Conservation (phyloP, 192 early-diverging fungal genomes). For the Gryganskiella cystojenkinii region DNA sequence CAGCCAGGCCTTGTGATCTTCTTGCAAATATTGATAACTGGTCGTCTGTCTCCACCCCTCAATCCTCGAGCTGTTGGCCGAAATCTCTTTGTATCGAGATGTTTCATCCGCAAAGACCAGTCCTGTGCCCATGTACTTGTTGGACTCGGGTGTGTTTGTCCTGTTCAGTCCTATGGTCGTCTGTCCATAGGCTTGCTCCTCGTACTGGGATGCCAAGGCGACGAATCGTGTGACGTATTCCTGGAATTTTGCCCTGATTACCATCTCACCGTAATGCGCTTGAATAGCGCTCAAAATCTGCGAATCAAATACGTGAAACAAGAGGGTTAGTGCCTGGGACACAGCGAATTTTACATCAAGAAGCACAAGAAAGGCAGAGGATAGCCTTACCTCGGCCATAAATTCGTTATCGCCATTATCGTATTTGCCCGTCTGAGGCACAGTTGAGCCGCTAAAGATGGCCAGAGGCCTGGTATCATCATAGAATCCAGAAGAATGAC, state of each 20-base stretch:
- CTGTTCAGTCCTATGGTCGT: constrained; percentile 68
- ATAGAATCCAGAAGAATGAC: constrained; percentile 10
- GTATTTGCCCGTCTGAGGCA: constrained; percentile 46
- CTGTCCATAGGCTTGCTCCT: constrained; percentile 70
- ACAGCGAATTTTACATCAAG: not conserved
- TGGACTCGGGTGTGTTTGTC: constrained; percentile 58
- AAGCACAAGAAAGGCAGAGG: constrained; percentile 16
- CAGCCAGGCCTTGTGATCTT: constrained; percentile 71
- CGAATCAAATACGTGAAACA: constrained; percentile 1
- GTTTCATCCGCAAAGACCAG: constrained; percentile 78
- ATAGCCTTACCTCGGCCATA: constrained; percentile 59
- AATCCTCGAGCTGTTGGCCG: constrained; percentile 78
- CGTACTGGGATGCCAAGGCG: constrained; percentile 80
- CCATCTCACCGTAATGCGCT: constrained; percentile 85
- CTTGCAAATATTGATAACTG: constrained; percentile 76
- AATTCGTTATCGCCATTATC: constrained; percentile 65
- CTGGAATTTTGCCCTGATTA: constrained; percentile 89
- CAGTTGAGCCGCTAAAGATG: constrained; percentile 20
- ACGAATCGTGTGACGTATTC: constrained; percentile 89
- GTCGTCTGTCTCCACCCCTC: constrained; percentile 89
- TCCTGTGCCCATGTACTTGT: constrained; percentile 71
- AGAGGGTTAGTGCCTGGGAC: too few species aligned
- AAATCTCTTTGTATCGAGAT: constrained; percentile 73
- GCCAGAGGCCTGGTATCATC: constrained; percentile 27
- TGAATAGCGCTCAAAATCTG: constrained; percentile 82